These are phyloP conservation scores for Fusarium paranaense DNA, from an alignment of 2,329 filamentous ascomycete genomes.

Conservation along the genomic window DNA sequence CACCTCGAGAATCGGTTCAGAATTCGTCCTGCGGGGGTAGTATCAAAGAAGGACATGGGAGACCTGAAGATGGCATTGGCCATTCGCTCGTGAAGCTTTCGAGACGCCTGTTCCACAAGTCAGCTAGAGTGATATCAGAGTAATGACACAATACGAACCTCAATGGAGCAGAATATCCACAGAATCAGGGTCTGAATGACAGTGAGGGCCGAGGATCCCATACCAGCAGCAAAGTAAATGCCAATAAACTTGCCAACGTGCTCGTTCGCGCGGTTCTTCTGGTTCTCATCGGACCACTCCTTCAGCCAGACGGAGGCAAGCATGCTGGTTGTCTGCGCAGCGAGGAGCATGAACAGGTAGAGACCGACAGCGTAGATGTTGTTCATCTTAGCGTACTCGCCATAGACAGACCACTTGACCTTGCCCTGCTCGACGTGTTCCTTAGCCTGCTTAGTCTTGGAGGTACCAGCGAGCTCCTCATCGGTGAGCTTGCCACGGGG, in stretches of 20 bases:
- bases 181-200: slow-evolving; percentile 93
- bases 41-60: slow-evolving; percentile 99
- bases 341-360: slow-evolving; percentile 81
- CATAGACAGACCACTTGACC: slow-evolving; percentile 94
- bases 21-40: slow-evolving; percentile 94
- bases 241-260: slow-evolving; percentile 91
- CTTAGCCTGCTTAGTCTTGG: slow-evolving; percentile 87
- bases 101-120: slow-evolving; percentile 74
- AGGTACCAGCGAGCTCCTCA: slow-evolving; percentile 78
- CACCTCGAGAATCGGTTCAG: slow-evolving; percentile 95
- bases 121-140: not conserved
- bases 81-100: slow-evolving; percentile 97
- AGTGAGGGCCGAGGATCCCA: slow-evolving; percentile 86
- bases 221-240: slow-evolving; percentile 93
- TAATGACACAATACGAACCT: slow-evolving; percentile 65
- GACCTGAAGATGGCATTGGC: slow-evolving; percentile 96
- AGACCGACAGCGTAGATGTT: slow-evolving; percentile 86
- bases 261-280: slow-evolving; percentile 73
- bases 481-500: slow-evolving; percentile 86
- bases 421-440: slow-evolving; percentile 95
- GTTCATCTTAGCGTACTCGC: slow-evolving; percentile 94
- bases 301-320: slow-evolving; percentile 94
- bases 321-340: slow-evolving; percentile 85
- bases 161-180: slow-evolving; percentile 99
- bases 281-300: slow-evolving; percentile 87